Percentiles rank a stretch among this genome's conserved stretches.
Conservation (phyloP, 352 stramenopile species). For the Phytophthora capsici region DNA sequence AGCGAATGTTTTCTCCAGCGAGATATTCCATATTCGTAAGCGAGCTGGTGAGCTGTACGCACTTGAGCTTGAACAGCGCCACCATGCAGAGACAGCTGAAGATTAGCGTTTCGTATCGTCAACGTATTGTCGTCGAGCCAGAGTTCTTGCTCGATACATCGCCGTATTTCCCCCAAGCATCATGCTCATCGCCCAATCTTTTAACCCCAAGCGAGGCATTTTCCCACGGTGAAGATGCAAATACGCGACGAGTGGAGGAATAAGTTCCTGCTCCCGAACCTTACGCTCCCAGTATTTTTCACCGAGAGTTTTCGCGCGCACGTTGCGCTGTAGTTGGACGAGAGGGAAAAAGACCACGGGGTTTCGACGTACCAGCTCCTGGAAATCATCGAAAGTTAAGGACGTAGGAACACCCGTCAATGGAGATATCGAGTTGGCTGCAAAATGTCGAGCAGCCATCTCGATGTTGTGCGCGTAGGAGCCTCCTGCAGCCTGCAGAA, state of each 20-base stretch:
- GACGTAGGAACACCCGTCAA: slow-evolving; percentile 18
- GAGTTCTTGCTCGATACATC: slow-evolving; percentile 32
- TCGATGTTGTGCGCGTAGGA: slow-evolving; percentile 57
- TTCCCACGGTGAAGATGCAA: slow-evolving; percentile 47
- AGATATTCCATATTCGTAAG: slow-evolving; percentile 56
- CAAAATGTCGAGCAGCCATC: slow-evolving; percentile 50
- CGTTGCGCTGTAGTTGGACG: slow-evolving; percentile 54
- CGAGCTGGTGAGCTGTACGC: slow-evolving; percentile 56
- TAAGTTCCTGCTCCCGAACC: slow-evolving; percentile 45
- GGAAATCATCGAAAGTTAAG: slow-evolving; percentile 61
- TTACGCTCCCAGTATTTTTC: slow-evolving; percentile 63
- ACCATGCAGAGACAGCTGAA: slow-evolving; percentile 4
- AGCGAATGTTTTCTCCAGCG: slow-evolving; percentile 55
- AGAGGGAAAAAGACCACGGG: slow-evolving; percentile 62
- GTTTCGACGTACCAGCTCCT: slow-evolving; percentile 54
- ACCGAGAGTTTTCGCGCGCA: slow-evolving; percentile 42
- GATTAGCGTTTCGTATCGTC: slow-evolving; percentile 26
- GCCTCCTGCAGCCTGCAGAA: slow-evolving; percentile 49
- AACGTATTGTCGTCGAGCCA: slow-evolving; percentile 49
- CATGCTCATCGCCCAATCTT: slow-evolving; percentile 35
- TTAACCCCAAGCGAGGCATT: slow-evolving; percentile 44
- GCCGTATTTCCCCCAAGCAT: slow-evolving; percentile 41
- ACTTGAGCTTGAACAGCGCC: slow-evolving; percentile 44
- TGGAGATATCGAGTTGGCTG: slow-evolving; percentile 29
- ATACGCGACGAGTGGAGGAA: slow-evolving; percentile 45